These are phyloP conservation scores for Arachis hypogaea DNA, from an alignment of 306 rosid species.

Conservation along the genomic window DNA sequence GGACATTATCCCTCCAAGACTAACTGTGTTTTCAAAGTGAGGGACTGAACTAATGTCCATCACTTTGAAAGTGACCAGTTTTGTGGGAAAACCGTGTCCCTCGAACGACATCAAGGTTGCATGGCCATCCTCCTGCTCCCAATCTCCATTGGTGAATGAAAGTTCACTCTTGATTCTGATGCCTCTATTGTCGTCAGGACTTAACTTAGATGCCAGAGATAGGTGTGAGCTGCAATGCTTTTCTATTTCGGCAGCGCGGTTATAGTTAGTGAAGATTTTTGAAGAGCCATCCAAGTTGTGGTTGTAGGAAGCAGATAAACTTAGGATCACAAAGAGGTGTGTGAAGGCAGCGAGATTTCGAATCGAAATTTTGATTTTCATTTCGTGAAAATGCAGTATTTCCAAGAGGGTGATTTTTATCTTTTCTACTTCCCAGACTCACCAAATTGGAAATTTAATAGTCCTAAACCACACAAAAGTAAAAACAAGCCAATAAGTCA, in stretches of 20 bases:
- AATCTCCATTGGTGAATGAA: slow-evolving; percentile 29
- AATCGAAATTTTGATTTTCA: slow-evolving; percentile 22
- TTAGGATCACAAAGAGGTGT: slow-evolving; percentile 5
- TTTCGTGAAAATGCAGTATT: not conserved
- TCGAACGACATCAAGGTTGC: slow-evolving; percentile 30
- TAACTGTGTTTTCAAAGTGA: slow-evolving; percentile 23
- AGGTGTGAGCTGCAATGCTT: slow-evolving; percentile 21
- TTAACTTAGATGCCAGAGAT: not conserved
- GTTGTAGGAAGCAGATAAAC: slow-evolving; percentile 10
- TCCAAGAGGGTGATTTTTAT: too few relatives aligned
- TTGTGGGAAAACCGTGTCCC: not conserved
- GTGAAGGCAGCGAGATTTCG: not conserved
- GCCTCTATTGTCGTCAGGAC: slow-evolving; percentile 10
- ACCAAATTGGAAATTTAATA: not conserved
- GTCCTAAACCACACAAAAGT: not conserved
- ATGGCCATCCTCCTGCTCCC: slow-evolving; percentile 22
- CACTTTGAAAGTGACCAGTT: slow-evolving; percentile 24
- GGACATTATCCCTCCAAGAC: slow-evolving; percentile 29
- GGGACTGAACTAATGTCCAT: slow-evolving; percentile 11
- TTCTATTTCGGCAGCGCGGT: slow-evolving; percentile 19
- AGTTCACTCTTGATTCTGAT: slow-evolving; percentile 13
- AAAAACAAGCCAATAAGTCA: not conserved
- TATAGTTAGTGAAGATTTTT: not conserved
- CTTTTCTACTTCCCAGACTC: too few relatives aligned
- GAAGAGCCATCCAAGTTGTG: slow-evolving; percentile 14